Percentiles rank a stretch among this genome's conserved stretches.
phyloP scores from a whole-genome alignment of 1,139 yeast genomes.

The Yarrowia galli region DNA sequence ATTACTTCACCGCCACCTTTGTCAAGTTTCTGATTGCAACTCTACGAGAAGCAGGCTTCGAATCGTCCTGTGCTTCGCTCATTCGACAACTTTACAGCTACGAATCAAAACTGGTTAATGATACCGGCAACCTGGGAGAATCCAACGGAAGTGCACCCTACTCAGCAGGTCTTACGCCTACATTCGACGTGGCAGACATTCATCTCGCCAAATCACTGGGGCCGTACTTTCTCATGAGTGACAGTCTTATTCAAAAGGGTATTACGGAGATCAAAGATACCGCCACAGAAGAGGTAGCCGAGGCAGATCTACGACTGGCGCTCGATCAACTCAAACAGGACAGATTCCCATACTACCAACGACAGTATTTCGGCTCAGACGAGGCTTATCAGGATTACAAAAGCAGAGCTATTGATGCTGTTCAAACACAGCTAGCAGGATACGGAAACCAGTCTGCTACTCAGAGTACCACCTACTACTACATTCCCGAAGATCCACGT shows the following conservation, averaged over 20 bases:
- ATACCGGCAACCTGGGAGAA: conserved; percentile 50
- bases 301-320: conserved; percentile 39
- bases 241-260: conserved; percentile 56
- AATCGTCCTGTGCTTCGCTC: conserved; percentile 45
- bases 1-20: conserved; percentile 64
- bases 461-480: conserved; percentile 39
- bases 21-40: conserved; percentile 61
- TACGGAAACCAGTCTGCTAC: not conserved
- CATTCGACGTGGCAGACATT: conserved; percentile 45
- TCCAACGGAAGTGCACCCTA: conserved; percentile 33
- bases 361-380: conserved; percentile 55
- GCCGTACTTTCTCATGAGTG: conserved; percentile 50
- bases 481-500: conserved; percentile 50
- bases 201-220: conserved; percentile 38
- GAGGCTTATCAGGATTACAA: conserved; percentile 64
- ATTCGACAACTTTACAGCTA: conserved; percentile 49
- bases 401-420: conserved; percentile 41
- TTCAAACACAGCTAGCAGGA: not conserved
- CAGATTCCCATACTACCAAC: conserved; percentile 52
- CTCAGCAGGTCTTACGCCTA: conserved; percentile 42
- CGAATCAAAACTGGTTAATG: conserved; percentile 49
- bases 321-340: conserved; percentile 55
- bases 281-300: conserved; percentile 38
- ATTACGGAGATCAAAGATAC: conserved; percentile 58
- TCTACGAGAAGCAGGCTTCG: conserved; percentile 52